These are phyloP conservation scores for Diaporthe amygdali DNA, from an alignment of 2,329 filamentous ascomycete species.

Conservation along the genomic window DNA sequence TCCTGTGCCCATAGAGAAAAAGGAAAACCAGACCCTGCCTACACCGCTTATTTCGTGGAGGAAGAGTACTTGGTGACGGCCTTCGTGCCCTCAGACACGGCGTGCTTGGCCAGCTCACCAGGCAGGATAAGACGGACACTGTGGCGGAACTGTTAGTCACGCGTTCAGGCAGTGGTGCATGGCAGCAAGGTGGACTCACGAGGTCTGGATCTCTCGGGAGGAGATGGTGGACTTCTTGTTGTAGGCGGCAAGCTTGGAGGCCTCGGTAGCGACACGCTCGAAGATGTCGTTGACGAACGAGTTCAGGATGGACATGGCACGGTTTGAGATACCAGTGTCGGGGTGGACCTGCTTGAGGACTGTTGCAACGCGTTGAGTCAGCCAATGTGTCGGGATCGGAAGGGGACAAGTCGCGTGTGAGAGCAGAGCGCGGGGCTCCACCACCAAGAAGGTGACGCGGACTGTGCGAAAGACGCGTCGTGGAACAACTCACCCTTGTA, in stretches of 20 bases:
- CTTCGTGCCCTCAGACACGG: slow-evolving; percentile 99
- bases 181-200: slow-evolving; percentile 57
- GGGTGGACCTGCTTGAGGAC: slow-evolving; percentile 99
- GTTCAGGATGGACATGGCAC: slow-evolving; percentile 99
- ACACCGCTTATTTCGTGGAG: slow-evolving; percentile 87
- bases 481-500: slow-evolving; percentile 83
- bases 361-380: slow-evolving; percentile 47
- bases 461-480: slow-evolving; percentile 29
- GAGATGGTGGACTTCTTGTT: slow-evolving; percentile 99
- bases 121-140: slow-evolving; percentile 95
- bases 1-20: slow-evolving; percentile 62
- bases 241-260: slow-evolving; percentile 98
- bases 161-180: slow-evolving; percentile 41
- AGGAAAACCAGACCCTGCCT: slow-evolving; percentile 49
- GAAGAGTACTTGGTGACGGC: slow-evolving; percentile 99
- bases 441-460: not conserved
- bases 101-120: slow-evolving; percentile 99
- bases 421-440: not conserved
- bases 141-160: slow-evolving; percentile 16
- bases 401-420: slow-evolving; percentile 3
- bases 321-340: slow-evolving; percentile 99
- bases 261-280: slow-evolving; percentile 98
- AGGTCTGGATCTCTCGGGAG: slow-evolving; percentile 98
- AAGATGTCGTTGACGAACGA: slow-evolving; percentile 99
- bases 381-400: slow-evolving; percentile 22